A percentile compares a stretch with the other conserved stretches of the same genome.
phyloP scores from a whole-genome alignment of 176 grass and related monocot species.

The Dendrocalamus sinicus region DNA sequence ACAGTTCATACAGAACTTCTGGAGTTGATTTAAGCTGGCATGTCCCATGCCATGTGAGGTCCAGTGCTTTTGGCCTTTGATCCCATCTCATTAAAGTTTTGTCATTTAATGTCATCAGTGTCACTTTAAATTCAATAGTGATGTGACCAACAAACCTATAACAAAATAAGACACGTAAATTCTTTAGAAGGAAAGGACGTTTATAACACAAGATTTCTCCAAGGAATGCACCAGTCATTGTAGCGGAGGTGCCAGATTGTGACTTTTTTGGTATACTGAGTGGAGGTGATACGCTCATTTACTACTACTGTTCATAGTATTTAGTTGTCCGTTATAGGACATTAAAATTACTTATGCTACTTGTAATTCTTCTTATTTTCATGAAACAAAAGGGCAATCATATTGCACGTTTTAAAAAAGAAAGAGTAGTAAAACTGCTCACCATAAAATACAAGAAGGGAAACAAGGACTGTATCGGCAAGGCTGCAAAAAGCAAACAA shows the following conservation, averaged over 20 bases:
- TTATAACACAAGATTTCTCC: background rate
- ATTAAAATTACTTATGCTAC: constrained; percentile 4
- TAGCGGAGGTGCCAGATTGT: background rate
- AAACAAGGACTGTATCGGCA: constrained; percentile 59
- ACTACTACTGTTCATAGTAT: background rate
- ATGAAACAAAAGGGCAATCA: background rate
- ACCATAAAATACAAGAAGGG: constrained; percentile 81
- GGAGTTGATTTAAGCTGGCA: background rate
- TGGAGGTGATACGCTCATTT: background rate
- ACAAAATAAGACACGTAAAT: background rate
- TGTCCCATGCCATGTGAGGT: background rate
- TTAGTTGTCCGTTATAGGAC: background rate
- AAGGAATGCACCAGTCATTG: background rate
- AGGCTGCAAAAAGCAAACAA: constrained; percentile 47
- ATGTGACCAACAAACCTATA: background rate
- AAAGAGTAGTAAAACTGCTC: constrained; percentile 18
- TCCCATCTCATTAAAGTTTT: background rate
- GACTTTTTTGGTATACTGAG: too few species aligned
- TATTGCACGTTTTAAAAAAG: background rate
- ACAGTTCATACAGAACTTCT: background rate
- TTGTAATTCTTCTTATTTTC: background rate
- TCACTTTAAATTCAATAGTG: background rate
- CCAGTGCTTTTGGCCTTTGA: background rate
- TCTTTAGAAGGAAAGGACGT: too few species aligned
- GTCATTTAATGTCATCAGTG: background rate